Conservation (phyloP, 148 eudicot genomes). For the Camellia granthamiana region DNA sequence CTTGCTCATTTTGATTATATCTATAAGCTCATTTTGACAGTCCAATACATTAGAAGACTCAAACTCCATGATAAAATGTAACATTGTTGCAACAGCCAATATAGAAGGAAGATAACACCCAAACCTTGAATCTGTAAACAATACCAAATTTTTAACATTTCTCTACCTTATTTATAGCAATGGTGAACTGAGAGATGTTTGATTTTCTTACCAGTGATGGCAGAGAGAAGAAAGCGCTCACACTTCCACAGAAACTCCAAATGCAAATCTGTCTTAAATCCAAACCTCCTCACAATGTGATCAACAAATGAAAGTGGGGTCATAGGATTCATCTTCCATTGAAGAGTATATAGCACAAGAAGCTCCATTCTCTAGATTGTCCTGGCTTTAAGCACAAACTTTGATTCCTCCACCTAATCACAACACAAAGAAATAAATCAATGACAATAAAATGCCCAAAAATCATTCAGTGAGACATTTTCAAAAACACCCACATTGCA, state of each 20-base stretch:
- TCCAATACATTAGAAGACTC: slow-evolving; percentile 34
- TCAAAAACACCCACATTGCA: too few species aligned
- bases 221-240: slow-evolving; percentile 46
- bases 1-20: slow-evolving; percentile 43
- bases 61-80: slow-evolving; percentile 52
- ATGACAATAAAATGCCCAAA: too few species aligned
- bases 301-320: slow-evolving; percentile 56
- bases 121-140: too few species aligned
- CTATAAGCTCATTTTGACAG: slow-evolving; percentile 39
- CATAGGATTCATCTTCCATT: slow-evolving; percentile 39
- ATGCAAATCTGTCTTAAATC: slow-evolving; percentile 6
- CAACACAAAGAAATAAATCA: too few species aligned
- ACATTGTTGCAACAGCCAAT: slow-evolving; percentile 58
- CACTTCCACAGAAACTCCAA: slow-evolving; percentile 47
- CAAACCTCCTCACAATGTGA: slow-evolving; percentile 13
- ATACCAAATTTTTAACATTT: too few species aligned
- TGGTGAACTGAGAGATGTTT: slow-evolving; percentile 1
- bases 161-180: neutral
- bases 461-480: too few species aligned
- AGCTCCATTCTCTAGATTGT: slow-evolving; percentile 82
- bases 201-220: slow-evolving; percentile 54
- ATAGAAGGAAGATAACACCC: slow-evolving; percentile 41
- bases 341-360: slow-evolving; percentile 59
- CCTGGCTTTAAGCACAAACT: slow-evolving; percentile 53
- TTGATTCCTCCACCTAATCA: too few species aligned